phyloP scores from a whole-genome alignment of 305 asterid species.

The Fraxinus albicans region DNA sequence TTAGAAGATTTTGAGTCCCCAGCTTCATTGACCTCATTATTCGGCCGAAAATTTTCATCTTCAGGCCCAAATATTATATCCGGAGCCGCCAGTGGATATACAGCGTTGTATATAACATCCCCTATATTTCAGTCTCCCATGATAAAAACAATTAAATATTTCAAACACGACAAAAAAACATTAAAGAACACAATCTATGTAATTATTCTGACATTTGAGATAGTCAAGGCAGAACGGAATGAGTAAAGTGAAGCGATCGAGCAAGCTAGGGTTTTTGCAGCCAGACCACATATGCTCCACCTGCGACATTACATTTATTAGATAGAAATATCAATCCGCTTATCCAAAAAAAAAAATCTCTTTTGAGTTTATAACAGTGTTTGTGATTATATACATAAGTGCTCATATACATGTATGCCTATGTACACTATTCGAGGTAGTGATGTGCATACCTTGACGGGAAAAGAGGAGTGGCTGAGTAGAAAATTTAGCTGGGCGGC shows the following conservation, averaged over 20 bases:
- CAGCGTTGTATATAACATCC: slow-evolving; percentile 78
- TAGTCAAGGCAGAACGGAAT: slow-evolving; percentile 87
- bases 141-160: not conserved
- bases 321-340: not conserved
- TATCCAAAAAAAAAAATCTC: not conserved
- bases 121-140: slow-evolving; percentile 41
- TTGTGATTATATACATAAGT: not conserved
- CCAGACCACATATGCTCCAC: slow-evolving; percentile 90
- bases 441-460: slow-evolving; percentile 56
- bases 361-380: not conserved
- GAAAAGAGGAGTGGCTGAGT: slow-evolving; percentile 56
- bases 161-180: not conserved
- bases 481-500: slow-evolving; percentile 78
- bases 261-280: slow-evolving; percentile 58
- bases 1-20: slow-evolving; percentile 34
- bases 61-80: slow-evolving; percentile 81
- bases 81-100: slow-evolving; percentile 78
- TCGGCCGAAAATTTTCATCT: slow-evolving; percentile 70
- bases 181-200: not conserved
- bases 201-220: slow-evolving; percentile 55
- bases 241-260: slow-evolving; percentile 81
- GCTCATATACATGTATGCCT: not conserved
- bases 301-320: slow-evolving; percentile 41
- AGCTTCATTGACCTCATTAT: slow-evolving; percentile 24
- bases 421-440: not conserved